Conservation (phyloP, 129 eudicot genomes). For the Artemisia argyi region DNA sequence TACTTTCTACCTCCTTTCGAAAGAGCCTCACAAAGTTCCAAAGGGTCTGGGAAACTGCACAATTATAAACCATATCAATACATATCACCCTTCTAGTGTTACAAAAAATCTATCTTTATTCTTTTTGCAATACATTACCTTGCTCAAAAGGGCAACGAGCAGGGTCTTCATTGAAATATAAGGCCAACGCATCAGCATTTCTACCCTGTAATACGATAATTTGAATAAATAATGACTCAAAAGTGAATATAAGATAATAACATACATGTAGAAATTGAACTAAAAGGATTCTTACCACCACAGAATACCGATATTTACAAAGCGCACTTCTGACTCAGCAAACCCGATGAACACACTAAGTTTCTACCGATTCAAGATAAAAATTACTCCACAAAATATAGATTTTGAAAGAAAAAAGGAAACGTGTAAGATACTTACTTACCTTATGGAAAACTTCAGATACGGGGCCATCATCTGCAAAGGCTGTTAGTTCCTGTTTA, state of each 20-base stretch:
- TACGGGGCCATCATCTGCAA: slow-evolving; percentile 95
- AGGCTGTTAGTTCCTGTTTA: slow-evolving; percentile 75
- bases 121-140: slow-evolving; percentile 46
- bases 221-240: not conserved
- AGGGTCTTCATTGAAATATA: slow-evolving; percentile 96
- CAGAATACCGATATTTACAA: slow-evolving; percentile 62
- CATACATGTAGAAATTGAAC: not conserved
- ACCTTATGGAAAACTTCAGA: slow-evolving; percentile 86
- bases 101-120: not conserved
- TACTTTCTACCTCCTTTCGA: slow-evolving; percentile 54
- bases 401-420: not conserved
- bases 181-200: slow-evolving; percentile 91
- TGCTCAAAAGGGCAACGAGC: slow-evolving; percentile 94
- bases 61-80: not conserved
- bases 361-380: slow-evolving; percentile 45
- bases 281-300: slow-evolving; percentile 61
- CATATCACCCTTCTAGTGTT: not conserved
- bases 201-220: slow-evolving; percentile 66
- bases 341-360: slow-evolving; percentile 58
- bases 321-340: slow-evolving; percentile 77
- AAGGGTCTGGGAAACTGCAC: slow-evolving; percentile 86
- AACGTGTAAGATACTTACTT: slow-evolving; percentile 12
- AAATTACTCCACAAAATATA: not conserved
- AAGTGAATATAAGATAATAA: slow-evolving; percentile 1
- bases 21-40: slow-evolving; percentile 86